These are phyloP conservation scores for Rhodomyrtus tomentosa DNA, from an alignment of 345 rosid species.

Conservation along the genomic window DNA sequence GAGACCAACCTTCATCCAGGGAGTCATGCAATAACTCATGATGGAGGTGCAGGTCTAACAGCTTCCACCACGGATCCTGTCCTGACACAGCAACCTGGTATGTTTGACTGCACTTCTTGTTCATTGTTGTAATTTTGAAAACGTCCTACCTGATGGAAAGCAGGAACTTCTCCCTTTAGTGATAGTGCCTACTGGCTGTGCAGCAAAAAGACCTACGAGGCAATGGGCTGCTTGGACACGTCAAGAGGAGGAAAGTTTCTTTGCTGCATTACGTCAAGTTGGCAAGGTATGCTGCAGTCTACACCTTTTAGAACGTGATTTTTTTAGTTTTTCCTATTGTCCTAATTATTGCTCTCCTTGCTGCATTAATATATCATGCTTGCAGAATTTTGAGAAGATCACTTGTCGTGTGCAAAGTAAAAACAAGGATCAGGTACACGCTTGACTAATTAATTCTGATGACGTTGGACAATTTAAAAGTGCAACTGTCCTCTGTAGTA, in stretches of 20 bases:
- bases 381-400: constrained; percentile 96
- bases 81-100: constrained; percentile 48
- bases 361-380: constrained; percentile 5
- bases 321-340: neutral
- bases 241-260: constrained; percentile 96
- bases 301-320: neutral
- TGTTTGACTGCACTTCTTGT: constrained; percentile 9
- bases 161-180: neutral
- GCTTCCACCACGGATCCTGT: constrained; percentile 24
- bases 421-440: constrained; percentile 94
- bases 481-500: neutral
- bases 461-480: neutral
- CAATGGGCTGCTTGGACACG: constrained; percentile 99
- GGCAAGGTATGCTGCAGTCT: constrained; percentile 62
- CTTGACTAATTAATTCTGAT: neutral
- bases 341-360: neutral
- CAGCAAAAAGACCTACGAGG: constrained; percentile 79
- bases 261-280: constrained; percentile 95
- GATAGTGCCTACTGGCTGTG: neutral
- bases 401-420: constrained; percentile 92
- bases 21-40: constrained; percentile 21
- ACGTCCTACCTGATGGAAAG: neutral
- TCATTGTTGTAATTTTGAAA: neutral
- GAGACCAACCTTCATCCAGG: constrained; percentile 20
- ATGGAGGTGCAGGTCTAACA: constrained; percentile 21